phyloP scores from a whole-genome alignment of 2,329 filamentous ascomycete genomes.

The Phyllosticta citriasiana region DNA sequence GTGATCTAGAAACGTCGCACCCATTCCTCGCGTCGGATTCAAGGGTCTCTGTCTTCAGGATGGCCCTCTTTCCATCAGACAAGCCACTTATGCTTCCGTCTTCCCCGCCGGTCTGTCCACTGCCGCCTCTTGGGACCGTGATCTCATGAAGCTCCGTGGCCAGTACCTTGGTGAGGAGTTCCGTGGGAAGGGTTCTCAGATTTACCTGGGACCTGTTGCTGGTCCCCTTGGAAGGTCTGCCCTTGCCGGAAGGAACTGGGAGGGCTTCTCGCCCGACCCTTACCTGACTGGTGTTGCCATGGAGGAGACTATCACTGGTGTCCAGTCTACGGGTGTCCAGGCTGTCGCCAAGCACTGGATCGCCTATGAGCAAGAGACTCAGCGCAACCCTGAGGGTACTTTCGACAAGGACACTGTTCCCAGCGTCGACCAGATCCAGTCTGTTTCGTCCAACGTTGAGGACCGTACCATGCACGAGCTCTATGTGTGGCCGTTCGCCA shows the following conservation, averaged over 20 bases:
- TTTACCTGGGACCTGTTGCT: constrained; percentile 34
- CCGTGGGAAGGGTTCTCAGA: constrained; percentile 27
- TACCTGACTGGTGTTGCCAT: constrained; percentile 37
- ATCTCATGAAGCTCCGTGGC: constrained; percentile 24
- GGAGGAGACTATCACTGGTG: constrained; percentile 33
- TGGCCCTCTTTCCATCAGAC: constrained; percentile 23
- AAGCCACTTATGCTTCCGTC: constrained; percentile 20
- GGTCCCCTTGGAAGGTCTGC: constrained; percentile 34
- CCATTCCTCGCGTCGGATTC: constrained; percentile 29
- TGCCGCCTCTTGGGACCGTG: constrained; percentile 31
- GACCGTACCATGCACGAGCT: constrained; percentile 67
- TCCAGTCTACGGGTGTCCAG: constrained; percentile 35
- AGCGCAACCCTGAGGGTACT: constrained; percentile 43
- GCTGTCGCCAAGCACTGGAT: constrained; percentile 40
- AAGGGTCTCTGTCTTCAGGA: constrained; percentile 32
- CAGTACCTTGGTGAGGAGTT: constrained; percentile 24
- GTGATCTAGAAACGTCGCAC: constrained; percentile 19
- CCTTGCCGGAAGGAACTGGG: constrained; percentile 38
- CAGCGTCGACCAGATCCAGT: constrained; percentile 22
- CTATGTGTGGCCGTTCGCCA: constrained; percentile 70
- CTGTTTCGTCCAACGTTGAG: constrained; percentile 50
- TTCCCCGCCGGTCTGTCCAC: constrained; percentile 29
- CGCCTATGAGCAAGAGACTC: constrained; percentile 58
- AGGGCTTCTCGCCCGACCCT: constrained; percentile 40
- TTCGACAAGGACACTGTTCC: constrained; percentile 27